These are phyloP conservation scores for Quercus glauca DNA, from an alignment of 306 rosid genomes.

Conservation along the genomic window DNA sequence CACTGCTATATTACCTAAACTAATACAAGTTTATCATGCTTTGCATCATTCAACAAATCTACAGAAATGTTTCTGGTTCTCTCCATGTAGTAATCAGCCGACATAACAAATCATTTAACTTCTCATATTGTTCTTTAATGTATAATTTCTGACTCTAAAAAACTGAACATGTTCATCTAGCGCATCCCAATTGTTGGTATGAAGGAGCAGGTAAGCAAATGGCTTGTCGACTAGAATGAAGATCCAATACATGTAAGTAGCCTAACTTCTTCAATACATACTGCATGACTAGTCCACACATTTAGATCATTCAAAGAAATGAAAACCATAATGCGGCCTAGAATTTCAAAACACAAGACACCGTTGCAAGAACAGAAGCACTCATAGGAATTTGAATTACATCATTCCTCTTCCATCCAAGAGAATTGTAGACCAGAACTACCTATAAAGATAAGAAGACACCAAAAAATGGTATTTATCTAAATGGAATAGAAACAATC, in stretches of 20 bases:
- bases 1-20: background rate
- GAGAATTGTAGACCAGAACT: conserved; percentile 47
- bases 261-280: background rate
- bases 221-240: background rate
- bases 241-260: background rate
- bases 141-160: background rate
- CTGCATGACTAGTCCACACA: background rate
- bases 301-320: conserved; percentile 11
- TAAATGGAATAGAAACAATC: conserved; percentile 8
- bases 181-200: too few species aligned
- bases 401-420: conserved; percentile 55
- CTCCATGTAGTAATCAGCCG: background rate
- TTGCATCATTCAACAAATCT: background rate
- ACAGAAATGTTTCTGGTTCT: background rate
- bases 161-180: background rate
- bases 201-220: too few species aligned
- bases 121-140: background rate
- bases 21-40: background rate
- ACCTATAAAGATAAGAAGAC: conserved; percentile 25
- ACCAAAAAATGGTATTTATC: conserved; percentile 10
- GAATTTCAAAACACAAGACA: background rate
- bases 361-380: conserved; percentile 11
- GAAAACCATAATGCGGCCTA: background rate
- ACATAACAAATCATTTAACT: background rate
- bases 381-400: conserved; percentile 44